phyloP scores from a whole-genome alignment of 2,329 filamentous ascomycete species.

The Botrytis paeoniae region DNA sequence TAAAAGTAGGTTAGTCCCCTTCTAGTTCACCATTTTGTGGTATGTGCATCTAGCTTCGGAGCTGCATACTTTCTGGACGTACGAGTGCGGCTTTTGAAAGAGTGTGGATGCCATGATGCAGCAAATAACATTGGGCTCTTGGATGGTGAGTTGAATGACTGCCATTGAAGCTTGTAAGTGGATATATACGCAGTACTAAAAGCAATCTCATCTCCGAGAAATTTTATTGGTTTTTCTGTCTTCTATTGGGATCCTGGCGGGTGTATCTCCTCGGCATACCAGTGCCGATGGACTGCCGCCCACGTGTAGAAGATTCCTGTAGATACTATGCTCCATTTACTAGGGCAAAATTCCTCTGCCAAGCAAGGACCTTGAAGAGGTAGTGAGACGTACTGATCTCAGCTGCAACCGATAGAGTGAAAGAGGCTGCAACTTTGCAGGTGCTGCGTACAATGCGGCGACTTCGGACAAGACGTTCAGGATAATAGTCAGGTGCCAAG shows the following conservation, averaged over 20 bases:
- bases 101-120: not conserved
- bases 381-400: not conserved
- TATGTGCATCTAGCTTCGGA: not conserved
- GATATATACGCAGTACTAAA: no score
- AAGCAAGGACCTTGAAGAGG: not conserved
- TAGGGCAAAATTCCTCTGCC: not conserved
- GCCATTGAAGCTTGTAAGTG: not conserved
- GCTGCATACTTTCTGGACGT: not conserved
- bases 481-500: not conserved
- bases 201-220: not conserved
- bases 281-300: not conserved
- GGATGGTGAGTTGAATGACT: not conserved
- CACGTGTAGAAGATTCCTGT: not conserved
- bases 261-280: not conserved
- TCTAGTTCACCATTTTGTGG: not conserved
- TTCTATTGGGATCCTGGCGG: not conserved
- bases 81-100: not conserved
- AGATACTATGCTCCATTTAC: not conserved
- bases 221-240: not conserved
- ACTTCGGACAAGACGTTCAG: no score
- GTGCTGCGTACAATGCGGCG: no score
- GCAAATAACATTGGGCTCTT: not conserved
- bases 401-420: not conserved
- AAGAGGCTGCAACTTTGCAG: not conserved
- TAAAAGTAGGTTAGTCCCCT: not conserved